Conservation (phyloP, 495 filamentous ascomycete genomes). For the Penicillium pancosmium region DNA sequence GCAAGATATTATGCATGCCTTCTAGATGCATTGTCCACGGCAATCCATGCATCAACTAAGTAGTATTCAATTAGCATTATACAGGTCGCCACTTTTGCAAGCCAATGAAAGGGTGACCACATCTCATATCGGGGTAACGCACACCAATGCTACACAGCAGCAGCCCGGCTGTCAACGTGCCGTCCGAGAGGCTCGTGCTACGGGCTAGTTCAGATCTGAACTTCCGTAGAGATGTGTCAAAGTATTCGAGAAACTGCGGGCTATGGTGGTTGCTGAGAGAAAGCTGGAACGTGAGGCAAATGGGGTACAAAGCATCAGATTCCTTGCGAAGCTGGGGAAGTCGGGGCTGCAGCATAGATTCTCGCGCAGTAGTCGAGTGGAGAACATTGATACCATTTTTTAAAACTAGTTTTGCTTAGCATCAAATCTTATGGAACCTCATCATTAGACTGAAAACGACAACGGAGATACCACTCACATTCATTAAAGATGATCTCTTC, state of each 20-base stretch:
- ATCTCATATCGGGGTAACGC: constrained; percentile 14
- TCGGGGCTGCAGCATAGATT: constrained; percentile 25
- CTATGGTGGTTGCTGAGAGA: constrained; percentile 19
- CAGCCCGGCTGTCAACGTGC: constrained; percentile 37
- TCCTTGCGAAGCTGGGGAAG: constrained; percentile 33
- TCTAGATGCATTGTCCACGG: constrained; percentile 45
- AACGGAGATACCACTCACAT: constrained; percentile 21
- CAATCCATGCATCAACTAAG: constrained; percentile 37
- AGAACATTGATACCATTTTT: constrained; percentile 35
- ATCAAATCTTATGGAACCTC: too few species aligned
- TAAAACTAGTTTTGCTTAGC: constrained; percentile 27
- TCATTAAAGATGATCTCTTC: constrained; percentile 35
- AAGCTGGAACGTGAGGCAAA: constrained; percentile 39
- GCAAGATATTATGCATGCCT: constrained; percentile 41
- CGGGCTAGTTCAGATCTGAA: constrained; percentile 37
- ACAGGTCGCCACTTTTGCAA: not conserved
- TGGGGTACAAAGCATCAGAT: constrained; percentile 34
- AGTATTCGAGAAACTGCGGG: constrained; percentile 35
- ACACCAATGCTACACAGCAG: constrained; percentile 43
- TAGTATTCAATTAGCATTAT: not conserved
- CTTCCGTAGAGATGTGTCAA: constrained; percentile 30
- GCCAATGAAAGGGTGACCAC: not conserved
- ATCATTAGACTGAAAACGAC: not conserved
- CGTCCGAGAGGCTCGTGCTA: constrained; percentile 31
- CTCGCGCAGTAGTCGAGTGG: constrained; percentile 33